phyloP scores from a whole-genome alignment of 2,329 filamentous ascomycete genomes.

The Ophiostoma novo-ulmi region DNA sequence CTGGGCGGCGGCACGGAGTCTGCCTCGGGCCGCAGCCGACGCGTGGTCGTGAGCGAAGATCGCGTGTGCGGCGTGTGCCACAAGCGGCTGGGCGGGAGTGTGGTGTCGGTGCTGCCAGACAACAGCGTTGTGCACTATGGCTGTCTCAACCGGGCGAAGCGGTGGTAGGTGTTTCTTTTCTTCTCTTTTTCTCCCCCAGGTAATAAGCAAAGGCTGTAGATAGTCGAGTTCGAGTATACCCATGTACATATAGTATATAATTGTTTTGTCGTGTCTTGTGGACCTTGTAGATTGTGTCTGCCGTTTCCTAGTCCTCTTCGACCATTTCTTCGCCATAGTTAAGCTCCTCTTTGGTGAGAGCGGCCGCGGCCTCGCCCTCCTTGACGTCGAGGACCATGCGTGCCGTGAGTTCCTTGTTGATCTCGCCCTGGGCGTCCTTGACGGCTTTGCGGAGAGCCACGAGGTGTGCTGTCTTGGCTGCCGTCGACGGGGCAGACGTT shows the following conservation, averaged over 20 bases:
- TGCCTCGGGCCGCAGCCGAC: slow-evolving; percentile 48
- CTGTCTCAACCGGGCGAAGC: slow-evolving; percentile 46
- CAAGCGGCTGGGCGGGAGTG: slow-evolving; percentile 85
- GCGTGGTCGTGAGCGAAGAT: slow-evolving; percentile 82
- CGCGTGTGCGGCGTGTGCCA: slow-evolving; percentile 87
- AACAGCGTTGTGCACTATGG: slow-evolving; percentile 77
- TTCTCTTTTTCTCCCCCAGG: not conserved
- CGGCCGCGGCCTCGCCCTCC: slow-evolving; percentile 35
- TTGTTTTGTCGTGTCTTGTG: not conserved
- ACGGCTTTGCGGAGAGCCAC: slow-evolving; percentile 53
- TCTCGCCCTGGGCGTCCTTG: slow-evolving; percentile 53
- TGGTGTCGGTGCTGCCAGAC: slow-evolving; percentile 85
- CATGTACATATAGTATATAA: not conserved
- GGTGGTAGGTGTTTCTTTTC: not conserved
- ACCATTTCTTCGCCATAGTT: slow-evolving; percentile 81
- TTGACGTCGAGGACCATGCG: slow-evolving; percentile 69
- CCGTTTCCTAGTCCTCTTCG: slow-evolving; percentile 53
- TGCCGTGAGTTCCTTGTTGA: slow-evolving; percentile 66
- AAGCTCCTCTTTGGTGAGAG: slow-evolving; percentile 62
- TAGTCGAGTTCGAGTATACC: not conserved
- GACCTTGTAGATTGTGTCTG: not conserved
- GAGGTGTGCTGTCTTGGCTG: slow-evolving; percentile 56
- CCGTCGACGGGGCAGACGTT: slow-evolving; percentile 28
- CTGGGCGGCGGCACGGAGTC: slow-evolving; percentile 58
- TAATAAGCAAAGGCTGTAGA: not conserved